phyloP scores from a whole-genome alignment of 441 rosid species.

The Mallotus japonicus region DNA sequence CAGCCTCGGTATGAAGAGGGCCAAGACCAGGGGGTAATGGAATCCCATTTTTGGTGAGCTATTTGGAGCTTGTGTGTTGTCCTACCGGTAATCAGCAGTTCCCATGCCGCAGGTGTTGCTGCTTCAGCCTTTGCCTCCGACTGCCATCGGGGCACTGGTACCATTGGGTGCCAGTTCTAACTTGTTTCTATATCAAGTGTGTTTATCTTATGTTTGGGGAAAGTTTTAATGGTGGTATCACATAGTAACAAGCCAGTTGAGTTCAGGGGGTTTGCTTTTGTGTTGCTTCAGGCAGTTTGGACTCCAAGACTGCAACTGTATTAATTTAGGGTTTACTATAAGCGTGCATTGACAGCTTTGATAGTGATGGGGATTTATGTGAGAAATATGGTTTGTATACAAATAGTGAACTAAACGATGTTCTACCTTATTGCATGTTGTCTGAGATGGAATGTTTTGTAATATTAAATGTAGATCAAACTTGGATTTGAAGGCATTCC shows the following conservation, averaged over 20 bases:
- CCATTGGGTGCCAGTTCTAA: conserved; percentile 44
- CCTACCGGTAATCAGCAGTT: conserved; percentile 39
- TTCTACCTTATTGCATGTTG: conserved; percentile 11
- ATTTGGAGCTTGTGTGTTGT: conserved; percentile 38
- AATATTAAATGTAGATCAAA: conserved; percentile 14
- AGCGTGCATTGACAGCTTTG: conserved; percentile 45
- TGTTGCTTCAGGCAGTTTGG: conserved; percentile 30
- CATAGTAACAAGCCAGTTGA: conserved; percentile 24
- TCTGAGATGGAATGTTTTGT: conserved; percentile 25
- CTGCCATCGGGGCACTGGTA: conserved; percentile 50
- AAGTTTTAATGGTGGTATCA: conserved; percentile 30
- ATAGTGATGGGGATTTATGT: conserved; percentile 17
- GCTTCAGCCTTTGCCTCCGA: conserved; percentile 40
- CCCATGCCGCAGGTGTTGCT: conserved; percentile 33
- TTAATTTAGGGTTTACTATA: conserved; percentile 19
- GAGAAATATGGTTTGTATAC: conserved; percentile 25
- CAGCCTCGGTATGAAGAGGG: conserved; percentile 98
- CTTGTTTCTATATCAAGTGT: conserved; percentile 45
- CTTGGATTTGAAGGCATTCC: conserved; percentile 28
- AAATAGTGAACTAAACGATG: not conserved
- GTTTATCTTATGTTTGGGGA: conserved; percentile 34
- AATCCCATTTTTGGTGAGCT: conserved; percentile 23
- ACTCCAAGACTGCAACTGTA: conserved; percentile 22
- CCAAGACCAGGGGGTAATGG: conserved; percentile 76
- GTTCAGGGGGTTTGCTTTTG: conserved; percentile 27